phyloP scores from a whole-genome alignment of 2,329 filamentous ascomycete species.

The Mycocentrospora acerina region DNA sequence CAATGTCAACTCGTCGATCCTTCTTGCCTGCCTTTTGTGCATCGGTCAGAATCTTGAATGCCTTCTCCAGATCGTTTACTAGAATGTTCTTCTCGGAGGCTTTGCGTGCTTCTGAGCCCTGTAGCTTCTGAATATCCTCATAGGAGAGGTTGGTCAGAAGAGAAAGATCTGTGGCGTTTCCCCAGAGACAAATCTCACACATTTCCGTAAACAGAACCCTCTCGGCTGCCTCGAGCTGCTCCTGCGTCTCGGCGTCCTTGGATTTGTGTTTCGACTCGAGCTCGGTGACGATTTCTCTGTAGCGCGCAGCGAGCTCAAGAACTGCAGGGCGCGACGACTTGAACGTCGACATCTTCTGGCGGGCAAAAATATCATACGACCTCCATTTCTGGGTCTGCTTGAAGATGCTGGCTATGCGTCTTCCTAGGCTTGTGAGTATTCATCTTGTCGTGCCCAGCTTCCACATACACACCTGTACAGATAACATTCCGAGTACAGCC shows the following conservation, averaged over 20 bases:
- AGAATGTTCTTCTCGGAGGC: slow-evolving; percentile 88
- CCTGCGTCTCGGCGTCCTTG: slow-evolving; percentile 46
- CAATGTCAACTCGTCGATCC: slow-evolving; percentile 83
- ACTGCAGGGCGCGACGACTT: slow-evolving; percentile 86
- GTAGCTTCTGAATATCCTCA: slow-evolving; percentile 95
- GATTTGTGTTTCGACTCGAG: slow-evolving; percentile 57
- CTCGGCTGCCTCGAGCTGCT: slow-evolving; percentile 66
- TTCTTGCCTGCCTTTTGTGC: slow-evolving; percentile 63
- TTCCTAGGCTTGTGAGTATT: slow-evolving; percentile 43
- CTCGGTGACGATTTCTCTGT: slow-evolving; percentile 71
- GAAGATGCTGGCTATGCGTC: slow-evolving; percentile 81
- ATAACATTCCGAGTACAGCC: slow-evolving; percentile 94
- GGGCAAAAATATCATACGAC: slow-evolving; percentile 82
- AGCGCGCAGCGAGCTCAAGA: slow-evolving; percentile 76
- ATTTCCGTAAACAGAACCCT: slow-evolving; percentile 84
- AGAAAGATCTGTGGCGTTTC: slow-evolving; percentile 92
- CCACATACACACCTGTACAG: slow-evolving; percentile 67
- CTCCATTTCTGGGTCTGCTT: slow-evolving; percentile 79
- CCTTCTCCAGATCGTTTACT: slow-evolving; percentile 75
- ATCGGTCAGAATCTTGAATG: slow-evolving; percentile 68
- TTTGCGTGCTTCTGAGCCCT: slow-evolving; percentile 85
- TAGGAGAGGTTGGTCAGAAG: slow-evolving; percentile 87
- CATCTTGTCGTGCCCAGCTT: too few species aligned
- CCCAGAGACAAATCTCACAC: slow-evolving; percentile 96
- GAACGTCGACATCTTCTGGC: slow-evolving; percentile 90